Evolutionary conservation across 371 early-diverging fungal species (phyloP), one percentile per base, ranked within the genome.

Genomic region (Apophysomyces sp.): DNA sequence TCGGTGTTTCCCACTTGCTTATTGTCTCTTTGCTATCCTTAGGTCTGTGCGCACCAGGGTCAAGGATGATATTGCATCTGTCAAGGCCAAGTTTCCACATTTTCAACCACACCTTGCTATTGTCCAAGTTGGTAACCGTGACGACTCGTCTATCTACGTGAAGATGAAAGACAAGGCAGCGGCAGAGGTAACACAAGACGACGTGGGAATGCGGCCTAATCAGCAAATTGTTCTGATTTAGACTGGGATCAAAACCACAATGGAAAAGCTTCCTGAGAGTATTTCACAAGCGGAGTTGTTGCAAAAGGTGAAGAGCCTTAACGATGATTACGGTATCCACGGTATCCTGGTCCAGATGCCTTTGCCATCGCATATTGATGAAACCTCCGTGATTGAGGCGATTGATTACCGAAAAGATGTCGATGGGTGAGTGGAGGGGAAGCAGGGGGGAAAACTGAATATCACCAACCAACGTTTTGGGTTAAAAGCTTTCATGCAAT

Each of bases 321-420:
- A 96, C 71, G 73, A 83, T 37, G 91, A 95, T 67, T 81, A 84
- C 2, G n/a, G 68, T n/a, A 80, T 94, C 34, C 95, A 95, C 71
- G 96, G 98, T 16, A 88, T 97, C 55, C 72, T 97, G 12, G 94
- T 96, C 26, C 98, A 97, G 72, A 78, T 95, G 63, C 98, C 98
- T 26, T 77, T 96, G n/a, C 94, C 96, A 7, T 72, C 76, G 1
- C 88, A 88, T 60, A 81, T 95, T 55, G 86, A 90, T 67, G 92
- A 93, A 66, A 78, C 76, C 44, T 71, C 76, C 2, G 80, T 95
- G 32, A 91, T 91, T 18, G 93, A 94, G 63, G 83, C 93, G 16
- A 90, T 97, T 56, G 76, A 84, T 60, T 82, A 86, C 6, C 72
- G 82, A 58, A 97, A 96, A 77, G 98, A 97, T 74, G 96, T 97